Evolutionary conservation across 305 asterid species (phyloP).

Genomic region (Stenogyne calaminthoides): DNA sequence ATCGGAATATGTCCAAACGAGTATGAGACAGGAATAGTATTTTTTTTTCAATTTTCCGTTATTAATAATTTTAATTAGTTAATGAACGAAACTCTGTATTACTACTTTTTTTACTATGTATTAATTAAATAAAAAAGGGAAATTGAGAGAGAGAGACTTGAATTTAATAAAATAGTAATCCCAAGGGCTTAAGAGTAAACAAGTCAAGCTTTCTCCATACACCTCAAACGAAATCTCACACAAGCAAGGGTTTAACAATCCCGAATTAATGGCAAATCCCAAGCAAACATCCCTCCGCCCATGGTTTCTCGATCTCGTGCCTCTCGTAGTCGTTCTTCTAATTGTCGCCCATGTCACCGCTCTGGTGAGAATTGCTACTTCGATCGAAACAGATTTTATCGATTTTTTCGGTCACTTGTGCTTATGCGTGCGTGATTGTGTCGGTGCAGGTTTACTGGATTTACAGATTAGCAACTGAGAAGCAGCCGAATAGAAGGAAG

Average conservation of each 20-base stretch:
- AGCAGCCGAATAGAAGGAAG: constrained; percentile 68
- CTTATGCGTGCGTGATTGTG: constrained; percentile 1
- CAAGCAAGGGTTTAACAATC: constrained; percentile 31
- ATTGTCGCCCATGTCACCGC: constrained; percentile 57
- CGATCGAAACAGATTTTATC: neutral
- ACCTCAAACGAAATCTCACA: constrained; percentile 10
- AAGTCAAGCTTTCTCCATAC: neutral
- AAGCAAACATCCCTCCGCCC: constrained; percentile 43
- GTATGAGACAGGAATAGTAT: too few species aligned
- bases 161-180: too few species aligned
- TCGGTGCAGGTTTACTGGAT: constrained; percentile 81
- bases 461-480: constrained; percentile 82
- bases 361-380: constrained; percentile 41
- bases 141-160: too few species aligned
- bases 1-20: too few species aligned
- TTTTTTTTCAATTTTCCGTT: too few species aligned
- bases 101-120: too few species aligned
- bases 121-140: too few species aligned
- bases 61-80: too few species aligned
- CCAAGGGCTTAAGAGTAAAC: constrained; percentile 27
- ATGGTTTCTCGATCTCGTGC: constrained; percentile 60
- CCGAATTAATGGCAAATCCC: constrained; percentile 47
- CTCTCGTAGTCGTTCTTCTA: constrained; percentile 53
- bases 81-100: too few species aligned
- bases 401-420: constrained; percentile 1